Evolutionary conservation across 805 yeast genomes (phyloP).

Genomic region (Myxozyma mucilagina): DNA sequence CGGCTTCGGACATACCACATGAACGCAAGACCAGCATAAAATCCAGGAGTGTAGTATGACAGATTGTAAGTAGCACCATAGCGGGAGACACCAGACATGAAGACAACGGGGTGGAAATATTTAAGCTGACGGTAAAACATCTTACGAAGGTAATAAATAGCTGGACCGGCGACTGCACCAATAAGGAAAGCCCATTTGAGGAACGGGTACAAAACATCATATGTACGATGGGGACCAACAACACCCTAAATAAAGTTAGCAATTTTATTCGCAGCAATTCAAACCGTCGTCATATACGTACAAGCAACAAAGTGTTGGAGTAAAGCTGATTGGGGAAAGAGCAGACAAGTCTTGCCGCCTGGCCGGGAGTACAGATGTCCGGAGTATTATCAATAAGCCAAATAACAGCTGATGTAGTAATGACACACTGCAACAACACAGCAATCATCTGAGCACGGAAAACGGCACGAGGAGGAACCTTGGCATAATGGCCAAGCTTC

Average conservation of each 20-base stretch:
- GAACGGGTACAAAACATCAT: constrained; percentile 24
- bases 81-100: constrained; percentile 29
- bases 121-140: constrained; percentile 9
- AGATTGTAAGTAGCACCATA: constrained; percentile 25
- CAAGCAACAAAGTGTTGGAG: constrained; percentile 31
- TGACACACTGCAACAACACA: constrained; percentile 54
- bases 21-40: constrained; percentile 51
- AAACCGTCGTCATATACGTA: background rate
- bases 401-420: constrained; percentile 50
- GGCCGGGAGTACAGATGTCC: constrained; percentile 31
- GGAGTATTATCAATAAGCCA: constrained; percentile 43
- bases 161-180: constrained; percentile 25
- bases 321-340: constrained; percentile 33
- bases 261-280: background rate
- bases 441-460: constrained; percentile 56
- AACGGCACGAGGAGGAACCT: constrained; percentile 52
- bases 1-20: constrained; percentile 56
- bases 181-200: constrained; percentile 31
- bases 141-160: constrained; percentile 17
- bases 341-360: constrained; percentile 29
- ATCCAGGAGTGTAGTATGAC: constrained; percentile 45
- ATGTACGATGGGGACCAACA: constrained; percentile 33
- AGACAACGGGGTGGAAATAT: constrained; percentile 29
- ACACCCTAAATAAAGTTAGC: constrained; percentile 43
- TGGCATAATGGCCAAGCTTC: constrained; percentile 56